Percentiles rank a stretch among this genome's conserved stretches.
Conservation (phyloP, 2,329 filamentous ascomycete genomes). For the Pseudogymnoascus verrucosus region DNA sequence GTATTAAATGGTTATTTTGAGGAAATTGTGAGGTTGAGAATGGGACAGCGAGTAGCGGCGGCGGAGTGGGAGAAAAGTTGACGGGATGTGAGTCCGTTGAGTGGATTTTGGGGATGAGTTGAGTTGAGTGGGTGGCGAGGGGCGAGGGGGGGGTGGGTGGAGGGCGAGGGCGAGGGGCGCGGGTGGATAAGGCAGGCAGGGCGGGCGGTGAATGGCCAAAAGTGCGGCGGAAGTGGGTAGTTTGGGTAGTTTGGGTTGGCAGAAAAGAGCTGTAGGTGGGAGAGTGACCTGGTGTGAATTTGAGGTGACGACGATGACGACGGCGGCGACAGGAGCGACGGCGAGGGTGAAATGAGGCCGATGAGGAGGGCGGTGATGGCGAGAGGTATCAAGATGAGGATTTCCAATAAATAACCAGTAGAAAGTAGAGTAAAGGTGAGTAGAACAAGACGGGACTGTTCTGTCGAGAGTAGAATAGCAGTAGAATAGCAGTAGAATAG, state of each 20-base stretch:
- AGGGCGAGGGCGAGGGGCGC: background rate
- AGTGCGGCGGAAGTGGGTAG: background rate
- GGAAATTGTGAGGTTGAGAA: background rate
- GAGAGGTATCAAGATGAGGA: background rate
- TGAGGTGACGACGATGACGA: background rate
- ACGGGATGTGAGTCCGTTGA: background rate
- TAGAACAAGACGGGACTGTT: too few relatives aligned
- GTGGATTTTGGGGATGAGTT: background rate
- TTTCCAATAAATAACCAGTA: background rate
- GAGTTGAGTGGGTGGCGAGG: constrained; percentile 4
- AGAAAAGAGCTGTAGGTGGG: background rate
- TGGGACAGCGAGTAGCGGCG: background rate
- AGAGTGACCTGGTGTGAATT: background rate
- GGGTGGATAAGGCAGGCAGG: background rate
- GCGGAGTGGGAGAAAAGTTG: background rate
- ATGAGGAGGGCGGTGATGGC: background rate
- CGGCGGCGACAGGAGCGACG: background rate
- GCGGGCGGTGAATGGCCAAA: constrained; percentile 7
- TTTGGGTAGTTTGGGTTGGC: background rate
- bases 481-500: too few relatives aligned
- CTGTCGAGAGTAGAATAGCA: too few relatives aligned
- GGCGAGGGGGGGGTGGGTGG: background rate
- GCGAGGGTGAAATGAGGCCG: background rate
- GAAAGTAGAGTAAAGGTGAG: background rate
- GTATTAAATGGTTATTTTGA: background rate